Conservation (phyloP, 2,329 filamentous ascomycete species). For the Pseudopyricularia cyperi region DNA sequence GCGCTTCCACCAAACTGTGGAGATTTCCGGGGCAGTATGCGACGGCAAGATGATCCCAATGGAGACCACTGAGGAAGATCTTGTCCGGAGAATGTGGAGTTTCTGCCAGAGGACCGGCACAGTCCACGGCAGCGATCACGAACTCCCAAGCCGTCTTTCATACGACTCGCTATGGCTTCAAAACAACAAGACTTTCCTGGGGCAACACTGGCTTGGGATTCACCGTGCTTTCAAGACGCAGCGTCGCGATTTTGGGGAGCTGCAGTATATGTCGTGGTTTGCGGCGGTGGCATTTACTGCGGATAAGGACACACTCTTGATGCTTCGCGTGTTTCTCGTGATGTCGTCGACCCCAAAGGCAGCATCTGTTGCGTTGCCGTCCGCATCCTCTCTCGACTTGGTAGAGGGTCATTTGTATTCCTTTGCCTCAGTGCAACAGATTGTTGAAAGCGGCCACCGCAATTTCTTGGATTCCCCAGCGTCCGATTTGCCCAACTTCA, state of each 20-base stretch:
- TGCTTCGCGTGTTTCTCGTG: background rate
- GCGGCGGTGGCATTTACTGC: background rate
- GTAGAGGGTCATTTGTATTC: background rate
- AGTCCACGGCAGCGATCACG: background rate
- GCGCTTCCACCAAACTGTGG: background rate
- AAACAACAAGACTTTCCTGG: background rate
- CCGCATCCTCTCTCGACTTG: background rate
- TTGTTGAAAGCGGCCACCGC: background rate
- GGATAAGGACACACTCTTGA: background rate
- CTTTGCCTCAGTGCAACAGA: too few relatives aligned
- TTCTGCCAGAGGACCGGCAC: background rate
- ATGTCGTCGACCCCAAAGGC: background rate
- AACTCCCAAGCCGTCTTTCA: background rate
- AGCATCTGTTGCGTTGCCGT: background rate
- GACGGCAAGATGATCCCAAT: background rate
- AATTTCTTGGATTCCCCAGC: background rate
- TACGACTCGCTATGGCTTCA: background rate
- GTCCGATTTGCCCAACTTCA: background rate
- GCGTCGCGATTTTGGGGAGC: background rate
- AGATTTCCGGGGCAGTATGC: background rate
- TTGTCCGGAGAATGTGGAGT: background rate
- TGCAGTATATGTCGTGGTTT: background rate
- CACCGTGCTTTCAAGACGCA: background rate
- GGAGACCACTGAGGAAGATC: background rate
- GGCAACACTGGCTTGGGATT: background rate